A percentile compares a stretch with the other conserved stretches of the same genome.
phyloP scores from a whole-genome alignment of 352 stramenopile genomes.

The Halophytophthora polymorphica region DNA sequence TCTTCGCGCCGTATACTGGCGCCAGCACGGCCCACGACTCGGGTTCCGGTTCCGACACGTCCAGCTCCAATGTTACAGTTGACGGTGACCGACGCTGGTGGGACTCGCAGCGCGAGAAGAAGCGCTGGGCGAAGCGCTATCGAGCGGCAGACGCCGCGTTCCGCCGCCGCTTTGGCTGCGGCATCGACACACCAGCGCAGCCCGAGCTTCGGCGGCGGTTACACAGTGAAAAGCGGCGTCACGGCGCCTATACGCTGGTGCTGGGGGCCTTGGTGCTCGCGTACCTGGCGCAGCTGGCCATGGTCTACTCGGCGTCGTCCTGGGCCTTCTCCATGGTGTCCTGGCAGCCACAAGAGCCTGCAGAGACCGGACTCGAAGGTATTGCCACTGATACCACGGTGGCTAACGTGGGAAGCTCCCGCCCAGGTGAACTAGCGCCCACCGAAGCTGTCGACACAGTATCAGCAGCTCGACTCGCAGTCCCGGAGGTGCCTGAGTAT shows the following conservation, averaged over 20 bases:
- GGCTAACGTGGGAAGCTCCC: not conserved
- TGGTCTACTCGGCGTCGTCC: slow-evolving; percentile 27
- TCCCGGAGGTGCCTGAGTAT: slow-evolving; percentile 19
- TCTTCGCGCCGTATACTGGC: slow-evolving; percentile 9
- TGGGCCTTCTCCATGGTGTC: slow-evolving; percentile 31
- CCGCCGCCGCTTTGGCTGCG: slow-evolving; percentile 24
- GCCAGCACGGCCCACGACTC: too few relatives aligned
- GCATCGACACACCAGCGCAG: slow-evolving; percentile 33
- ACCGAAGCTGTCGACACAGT: not conserved
- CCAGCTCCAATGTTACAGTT: too few relatives aligned
- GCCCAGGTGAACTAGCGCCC: too few relatives aligned
- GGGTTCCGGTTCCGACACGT: too few relatives aligned
- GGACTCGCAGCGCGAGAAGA: slow-evolving; percentile 24
- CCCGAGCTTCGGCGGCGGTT: slow-evolving; percentile 27
- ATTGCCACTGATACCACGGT: not conserved
- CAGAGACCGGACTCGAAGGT: not conserved
- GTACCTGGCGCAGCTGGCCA: slow-evolving; percentile 25
- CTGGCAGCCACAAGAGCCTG: slow-evolving; percentile 9
- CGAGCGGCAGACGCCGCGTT: slow-evolving; percentile 20
- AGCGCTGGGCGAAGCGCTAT: slow-evolving; percentile 28
- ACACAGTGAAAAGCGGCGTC: slow-evolving; percentile 14
- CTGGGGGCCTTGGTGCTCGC: slow-evolving; percentile 26
- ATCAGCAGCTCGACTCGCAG: not conserved
- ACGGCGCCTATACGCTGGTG: slow-evolving; percentile 28
- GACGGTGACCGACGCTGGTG: slow-evolving; percentile 35